A percentile compares a stretch with the other conserved stretches of the same genome.
These are phyloP conservation scores for Raffaelea albimanens DNA, from an alignment of 2,329 filamentous ascomycete species.

Conservation along the genomic window DNA sequence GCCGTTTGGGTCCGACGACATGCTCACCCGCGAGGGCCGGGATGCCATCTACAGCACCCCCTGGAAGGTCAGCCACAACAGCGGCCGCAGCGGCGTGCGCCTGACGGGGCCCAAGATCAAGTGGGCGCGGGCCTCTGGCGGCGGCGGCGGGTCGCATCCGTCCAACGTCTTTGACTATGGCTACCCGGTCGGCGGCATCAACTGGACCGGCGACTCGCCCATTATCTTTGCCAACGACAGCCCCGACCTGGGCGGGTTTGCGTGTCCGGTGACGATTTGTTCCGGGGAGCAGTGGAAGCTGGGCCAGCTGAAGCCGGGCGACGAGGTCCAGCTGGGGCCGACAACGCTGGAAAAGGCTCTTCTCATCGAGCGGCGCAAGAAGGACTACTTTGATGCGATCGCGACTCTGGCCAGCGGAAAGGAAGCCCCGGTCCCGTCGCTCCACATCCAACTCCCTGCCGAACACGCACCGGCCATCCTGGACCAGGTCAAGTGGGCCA, in stretches of 20 bases:
- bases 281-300: constrained; percentile 52
- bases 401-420: background rate
- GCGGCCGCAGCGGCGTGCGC: constrained; percentile 49
- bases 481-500: background rate
- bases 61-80: constrained; percentile 55
- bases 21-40: constrained; percentile 37
- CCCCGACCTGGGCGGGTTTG: constrained; percentile 52
- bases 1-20: constrained; percentile 46
- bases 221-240: constrained; percentile 51
- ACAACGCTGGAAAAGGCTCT: constrained; percentile 41
- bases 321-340: constrained; percentile 38
- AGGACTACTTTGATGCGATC: background rate
- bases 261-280: constrained; percentile 44
- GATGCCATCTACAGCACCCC: constrained; percentile 45
- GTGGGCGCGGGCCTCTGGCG: constrained; percentile 50
- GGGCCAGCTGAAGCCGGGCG: constrained; percentile 51
- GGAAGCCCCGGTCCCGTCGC: too few species aligned
- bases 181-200: constrained; percentile 47
- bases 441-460: too few species aligned
- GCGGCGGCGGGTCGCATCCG: constrained; percentile 54
- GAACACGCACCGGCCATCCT: background rate
- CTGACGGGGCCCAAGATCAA: constrained; percentile 47
- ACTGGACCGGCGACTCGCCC: constrained; percentile 52
- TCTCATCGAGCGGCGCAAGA: background rate
- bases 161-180: constrained; percentile 50